phyloP scores from a whole-genome alignment of 1,284 basidiomycete species.

The Puccinia coronata region DNA sequence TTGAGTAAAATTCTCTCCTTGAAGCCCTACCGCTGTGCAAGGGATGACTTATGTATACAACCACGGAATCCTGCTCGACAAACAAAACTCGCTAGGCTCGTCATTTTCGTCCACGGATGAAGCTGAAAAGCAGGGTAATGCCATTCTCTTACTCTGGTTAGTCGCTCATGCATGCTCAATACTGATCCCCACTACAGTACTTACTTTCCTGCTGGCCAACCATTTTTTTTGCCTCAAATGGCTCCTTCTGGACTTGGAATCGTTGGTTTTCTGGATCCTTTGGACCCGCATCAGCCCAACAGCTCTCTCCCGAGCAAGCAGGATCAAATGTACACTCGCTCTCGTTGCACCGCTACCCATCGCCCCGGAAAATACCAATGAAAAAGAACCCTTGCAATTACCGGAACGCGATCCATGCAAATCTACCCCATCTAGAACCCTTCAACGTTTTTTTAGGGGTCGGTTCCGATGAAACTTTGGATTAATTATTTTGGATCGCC shows the following conservation, averaged over 20 bases:
- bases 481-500: constrained; percentile 86
- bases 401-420: constrained; percentile 68
- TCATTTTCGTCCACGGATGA: constrained; percentile 62
- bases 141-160: no score
- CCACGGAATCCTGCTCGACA: constrained; percentile 89
- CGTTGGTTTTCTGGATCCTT: not conserved
- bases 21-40: constrained; percentile 89
- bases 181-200: constrained; percentile 17
- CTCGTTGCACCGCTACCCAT: constrained; percentile 80
- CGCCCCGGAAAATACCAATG: constrained; percentile 76
- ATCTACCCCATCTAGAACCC: constrained; percentile 60
- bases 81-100: constrained; percentile 91
- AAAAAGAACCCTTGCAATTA: constrained; percentile 65
- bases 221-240: no score
- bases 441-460: constrained; percentile 91
- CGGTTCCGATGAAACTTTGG: constrained; percentile 95
- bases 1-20: constrained; percentile 89
- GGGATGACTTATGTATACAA: constrained; percentile 98
- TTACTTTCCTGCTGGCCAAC: no score
- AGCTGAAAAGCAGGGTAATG: constrained; percentile 49
- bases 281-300: constrained; percentile 29
- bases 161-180: not conserved
- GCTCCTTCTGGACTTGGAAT: constrained; percentile 10
- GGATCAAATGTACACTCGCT: constrained; percentile 58
- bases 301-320: constrained; percentile 57